Conservation (phyloP, 2,329 filamentous ascomycete genomes). For the Cladosporium sp. region DNA sequence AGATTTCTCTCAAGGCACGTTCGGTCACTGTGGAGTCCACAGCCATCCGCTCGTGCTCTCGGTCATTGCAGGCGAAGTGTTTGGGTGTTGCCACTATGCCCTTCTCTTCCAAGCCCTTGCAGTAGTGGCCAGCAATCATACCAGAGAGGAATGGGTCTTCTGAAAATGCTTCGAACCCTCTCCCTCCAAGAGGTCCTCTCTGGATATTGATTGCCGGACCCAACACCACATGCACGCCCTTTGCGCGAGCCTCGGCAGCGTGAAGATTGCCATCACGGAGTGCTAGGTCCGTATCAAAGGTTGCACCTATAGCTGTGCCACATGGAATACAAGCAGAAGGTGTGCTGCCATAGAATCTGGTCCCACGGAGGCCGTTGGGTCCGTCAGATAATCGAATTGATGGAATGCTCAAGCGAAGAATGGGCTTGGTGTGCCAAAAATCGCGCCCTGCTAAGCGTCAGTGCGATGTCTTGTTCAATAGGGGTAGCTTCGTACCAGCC, state of each 20-base stretch:
- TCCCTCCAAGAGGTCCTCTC: slow-evolving; percentile 51
- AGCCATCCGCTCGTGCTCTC: slow-evolving; percentile 62
- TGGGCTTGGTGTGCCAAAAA: slow-evolving; percentile 63
- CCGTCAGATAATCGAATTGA: slow-evolving; percentile 63
- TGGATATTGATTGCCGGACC: slow-evolving; percentile 26
- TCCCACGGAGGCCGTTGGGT: slow-evolving; percentile 64
- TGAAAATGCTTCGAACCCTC: slow-evolving; percentile 82
- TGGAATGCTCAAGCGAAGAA: slow-evolving; percentile 57
- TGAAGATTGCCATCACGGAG: slow-evolving; percentile 21
- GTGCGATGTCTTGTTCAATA: slow-evolving; percentile 57
- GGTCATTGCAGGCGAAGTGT: slow-evolving; percentile 70
- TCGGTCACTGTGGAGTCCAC: slow-evolving; percentile 61
- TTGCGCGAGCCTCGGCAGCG: slow-evolving; percentile 22
- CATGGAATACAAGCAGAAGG: slow-evolving; percentile 71
- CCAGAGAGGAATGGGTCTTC: slow-evolving; percentile 76
- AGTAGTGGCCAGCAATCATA: slow-evolving; percentile 59
- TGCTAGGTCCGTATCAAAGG: slow-evolving; percentile 23
- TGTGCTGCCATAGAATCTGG: slow-evolving; percentile 62
- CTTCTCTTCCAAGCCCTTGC: slow-evolving; percentile 63
- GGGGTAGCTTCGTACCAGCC: slow-evolving; percentile 50
- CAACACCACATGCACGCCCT: slow-evolving; percentile 24
- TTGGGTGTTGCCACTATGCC: slow-evolving; percentile 74
- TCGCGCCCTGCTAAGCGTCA: no score
- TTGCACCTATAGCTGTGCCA: slow-evolving; percentile 23
- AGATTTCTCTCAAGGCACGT: slow-evolving; percentile 62